These are phyloP conservation scores for Omphalea diandra DNA, from an alignment of 441 rosid species.

Conservation along the genomic window DNA sequence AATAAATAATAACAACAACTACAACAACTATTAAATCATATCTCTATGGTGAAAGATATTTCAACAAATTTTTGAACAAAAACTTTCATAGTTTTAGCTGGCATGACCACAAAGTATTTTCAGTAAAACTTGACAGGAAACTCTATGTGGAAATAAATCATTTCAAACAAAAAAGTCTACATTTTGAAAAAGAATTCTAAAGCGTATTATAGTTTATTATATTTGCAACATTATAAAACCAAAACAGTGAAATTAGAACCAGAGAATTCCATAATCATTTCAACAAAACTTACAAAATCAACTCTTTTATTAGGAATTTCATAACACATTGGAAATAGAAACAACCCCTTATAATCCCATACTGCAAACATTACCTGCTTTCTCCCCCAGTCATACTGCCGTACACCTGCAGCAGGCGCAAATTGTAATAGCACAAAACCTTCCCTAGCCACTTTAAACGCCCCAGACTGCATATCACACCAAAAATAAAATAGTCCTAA, in stretches of 20 bases:
- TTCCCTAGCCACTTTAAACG: constrained; percentile 65
- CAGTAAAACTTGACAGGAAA: neutral
- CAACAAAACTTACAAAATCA: too few relatives aligned
- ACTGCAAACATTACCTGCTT: constrained; percentile 58
- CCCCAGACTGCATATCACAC: constrained; percentile 66
- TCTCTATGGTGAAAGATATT: neutral
- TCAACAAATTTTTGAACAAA: neutral
- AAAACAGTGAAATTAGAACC: too few relatives aligned
- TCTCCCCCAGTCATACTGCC: constrained; percentile 87
- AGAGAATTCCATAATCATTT: too few relatives aligned
- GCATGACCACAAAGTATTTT: neutral
- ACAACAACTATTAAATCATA: neutral
- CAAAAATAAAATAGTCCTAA: neutral
- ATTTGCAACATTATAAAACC: too few relatives aligned
- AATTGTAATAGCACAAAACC: constrained; percentile 75
- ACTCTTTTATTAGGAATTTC: neutral
- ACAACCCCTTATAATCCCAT: neutral
- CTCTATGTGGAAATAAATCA: neutral
- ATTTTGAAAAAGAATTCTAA: neutral
- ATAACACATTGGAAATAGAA: neutral
- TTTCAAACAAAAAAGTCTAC: neutral
- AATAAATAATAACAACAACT: too few relatives aligned
- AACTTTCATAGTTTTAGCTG: neutral
- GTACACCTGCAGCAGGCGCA: constrained; percentile 81
- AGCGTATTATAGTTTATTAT: neutral